phyloP scores from a whole-genome alignment of 148 eudicot genomes.

The Fagopyrum tataricum region DNA sequence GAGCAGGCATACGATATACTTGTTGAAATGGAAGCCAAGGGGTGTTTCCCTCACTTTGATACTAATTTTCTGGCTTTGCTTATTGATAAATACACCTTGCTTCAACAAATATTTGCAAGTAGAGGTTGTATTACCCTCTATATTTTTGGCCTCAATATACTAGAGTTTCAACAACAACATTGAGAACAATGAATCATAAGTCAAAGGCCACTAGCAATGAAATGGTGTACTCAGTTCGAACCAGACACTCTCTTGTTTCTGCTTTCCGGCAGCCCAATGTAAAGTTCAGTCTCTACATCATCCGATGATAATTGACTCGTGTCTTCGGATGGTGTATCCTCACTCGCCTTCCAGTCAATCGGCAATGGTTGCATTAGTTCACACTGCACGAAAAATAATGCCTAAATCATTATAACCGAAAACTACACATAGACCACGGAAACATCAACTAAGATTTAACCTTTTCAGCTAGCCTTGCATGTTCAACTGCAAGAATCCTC shows the following conservation, averaged over 20 bases:
- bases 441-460: conserved; percentile 13
- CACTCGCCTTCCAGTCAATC: conserved; percentile 20
- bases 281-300: conserved; percentile 16
- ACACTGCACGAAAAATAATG: conserved; percentile 18
- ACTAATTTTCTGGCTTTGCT: not conserved
- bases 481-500: conserved; percentile 54
- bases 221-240: not conserved
- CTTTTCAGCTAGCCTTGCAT: conserved; percentile 44
- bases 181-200: not conserved
- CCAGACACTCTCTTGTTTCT: conserved; percentile 3
- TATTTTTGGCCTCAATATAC: not conserved
- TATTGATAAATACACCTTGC: conserved; percentile 2
- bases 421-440: not conserved
- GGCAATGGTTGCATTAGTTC: conserved; percentile 10
- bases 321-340: conserved; percentile 10
- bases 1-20: too few relatives aligned
- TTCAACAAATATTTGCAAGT: not conserved
- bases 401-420: too few relatives aligned
- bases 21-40: too few relatives aligned
- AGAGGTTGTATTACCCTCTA: not conserved
- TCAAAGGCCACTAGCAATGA: not conserved
- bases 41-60: too few relatives aligned
- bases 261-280: conserved; percentile 18
- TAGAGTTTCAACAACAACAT: not conserved
- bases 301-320: conserved; percentile 10